Evolutionary conservation across 805 yeast genomes (phyloP), one percentile per base, ranked within the genome.

Genomic region (Ascoidea rubescens): DNA sequence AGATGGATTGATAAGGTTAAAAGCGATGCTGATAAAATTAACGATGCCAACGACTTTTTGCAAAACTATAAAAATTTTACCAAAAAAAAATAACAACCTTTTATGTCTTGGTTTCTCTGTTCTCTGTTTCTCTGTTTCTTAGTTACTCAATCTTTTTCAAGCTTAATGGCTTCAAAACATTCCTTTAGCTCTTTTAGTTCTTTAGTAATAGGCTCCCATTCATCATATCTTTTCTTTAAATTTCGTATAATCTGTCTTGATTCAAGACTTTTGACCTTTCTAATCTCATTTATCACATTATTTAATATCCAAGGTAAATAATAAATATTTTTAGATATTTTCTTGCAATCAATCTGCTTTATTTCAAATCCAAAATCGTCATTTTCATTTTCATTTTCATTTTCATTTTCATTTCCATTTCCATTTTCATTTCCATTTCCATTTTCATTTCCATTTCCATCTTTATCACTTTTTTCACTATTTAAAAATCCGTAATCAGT

Each of bases 251-350:
- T 87, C 8, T 71, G 28, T 21, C 3, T 3, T 21, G 28, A 21
- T 21, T 21, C 28, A 21, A 21, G 2, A 21, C 28, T 21, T 21
- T 21, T 21, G 28, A 21, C 3, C 28, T 21, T 21, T 21, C 28
- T 21, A 21, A 21, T 21, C 28, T 82, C 95, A 57, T 78, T 81
- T 33, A 89, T 66, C 47, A 91, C 68, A 0, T 96, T 96, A 47
- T 96, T 70, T 68, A 89, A 77, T 60, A 95, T 85, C 96, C 97
- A 91, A 1, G 98, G 98, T 45, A 91, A 68, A 54, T 84, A 80
- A 61, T 77, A 91, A 0, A 96, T 96, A 64, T 91, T 90, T 31
- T 77, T 70, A 1, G 87, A 88, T 17, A 84, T 66, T 55, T 77
- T 77, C 5, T 86, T 80, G 45, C 86, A 72, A 50, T 78, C 78